Conservation (phyloP, 2,329 filamentous ascomycete species). For the Colletotrichum graminicola region DNA sequence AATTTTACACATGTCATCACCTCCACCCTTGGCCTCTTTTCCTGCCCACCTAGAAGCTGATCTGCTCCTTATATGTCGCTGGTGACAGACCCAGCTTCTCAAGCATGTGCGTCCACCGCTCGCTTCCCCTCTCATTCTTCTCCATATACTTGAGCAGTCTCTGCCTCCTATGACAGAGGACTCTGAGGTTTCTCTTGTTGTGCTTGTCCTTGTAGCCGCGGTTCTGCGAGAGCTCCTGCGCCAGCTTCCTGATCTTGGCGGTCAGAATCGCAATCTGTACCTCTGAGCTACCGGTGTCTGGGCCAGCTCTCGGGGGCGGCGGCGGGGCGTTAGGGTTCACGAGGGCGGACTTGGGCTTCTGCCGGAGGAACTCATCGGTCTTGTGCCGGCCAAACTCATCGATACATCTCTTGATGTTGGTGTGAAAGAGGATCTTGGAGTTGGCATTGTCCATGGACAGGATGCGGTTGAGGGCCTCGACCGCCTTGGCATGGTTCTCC, state of each 20-base stretch:
- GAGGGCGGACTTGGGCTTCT: conserved; percentile 67
- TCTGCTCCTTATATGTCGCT: conserved; percentile 91
- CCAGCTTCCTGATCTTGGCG: conserved; percentile 88
- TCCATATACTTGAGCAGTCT: conserved; percentile 89
- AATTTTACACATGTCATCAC: conserved; percentile 55
- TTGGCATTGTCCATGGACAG: conserved; percentile 81
- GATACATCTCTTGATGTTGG: conserved; percentile 87
- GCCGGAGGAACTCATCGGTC: conserved; percentile 79
- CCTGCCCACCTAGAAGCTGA: conserved; percentile 70
- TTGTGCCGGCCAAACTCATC: conserved; percentile 91
- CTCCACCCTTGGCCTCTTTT: conserved; percentile 25
- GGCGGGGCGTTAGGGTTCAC: conserved; percentile 54
- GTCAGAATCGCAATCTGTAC: conserved; percentile 98
- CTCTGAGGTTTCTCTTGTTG: conserved; percentile 89
- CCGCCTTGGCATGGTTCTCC: conserved; percentile 73
- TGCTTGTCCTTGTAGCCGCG: conserved; percentile 87
- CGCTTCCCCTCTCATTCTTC: conserved; percentile 89
- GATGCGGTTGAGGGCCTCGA: conserved; percentile 84
- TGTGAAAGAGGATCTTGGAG: conserved; percentile 81
- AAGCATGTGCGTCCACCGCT: conserved; percentile 89
- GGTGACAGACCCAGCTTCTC: conserved; percentile 87
- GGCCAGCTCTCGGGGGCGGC: conserved; percentile 75
- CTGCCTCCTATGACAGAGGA: conserved; percentile 90
- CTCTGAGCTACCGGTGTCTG: conserved; percentile 94
- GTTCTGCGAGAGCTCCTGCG: conserved; percentile 75